Base-by-base conservation (phyloP, 495 filamentous ascomycete genomes). In the Penicillium canescens region DNA sequence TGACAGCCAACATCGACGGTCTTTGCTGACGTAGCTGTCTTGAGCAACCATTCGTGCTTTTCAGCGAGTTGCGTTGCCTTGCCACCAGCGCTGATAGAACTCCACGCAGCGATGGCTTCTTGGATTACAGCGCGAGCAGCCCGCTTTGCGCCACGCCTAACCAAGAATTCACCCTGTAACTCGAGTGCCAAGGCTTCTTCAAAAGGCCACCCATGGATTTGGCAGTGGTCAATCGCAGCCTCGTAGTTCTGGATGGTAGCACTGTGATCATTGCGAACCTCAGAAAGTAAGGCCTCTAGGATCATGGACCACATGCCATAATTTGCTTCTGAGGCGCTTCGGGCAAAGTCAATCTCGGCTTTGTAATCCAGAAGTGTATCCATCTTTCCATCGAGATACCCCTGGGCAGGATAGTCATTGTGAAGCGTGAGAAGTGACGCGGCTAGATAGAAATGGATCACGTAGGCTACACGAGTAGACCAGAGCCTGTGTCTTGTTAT, bases 141-240 rank as follows among this genome's bases (percentile, higher is more conserved):
- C 53, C 92, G 69, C 43, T 86, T 85, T 4, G 88, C 86, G 6
- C 82, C 83, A 54, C 82, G 80, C 36, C 91, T 78, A 40, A 90
- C 75, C 51, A 91, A 83, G 55, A 87, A 91, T 26, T 87, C 89
- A 1, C 83, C 79, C 46, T 80, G 76, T 35, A 95, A 66, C 70
- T 95, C 91, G 60, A 88, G 86, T 6, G 86, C 81, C 18, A 92
- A 79, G 0, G 88, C 92, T 62, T 96, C 88, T 57, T 96, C 92
- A 38, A 95, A 78, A 10, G 82, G 69, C 66, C 90, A 91, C 47
- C 82, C 83, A 66, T 95, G 81, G 38, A 92, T 77, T 53, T 91
- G 81, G 38, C 86, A 86, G 68, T 95, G 90, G 60, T 96, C 90
- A 37, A 91, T 77, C 16, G 87, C 84, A 51, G 82, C 78, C 70